Percentiles rank a stretch among this genome's conserved stretches.
Evolutionary conservation across 2,329 filamentous ascomycete genomes (phyloP).

Genomic region (Hypoxylon sp.): DNA sequence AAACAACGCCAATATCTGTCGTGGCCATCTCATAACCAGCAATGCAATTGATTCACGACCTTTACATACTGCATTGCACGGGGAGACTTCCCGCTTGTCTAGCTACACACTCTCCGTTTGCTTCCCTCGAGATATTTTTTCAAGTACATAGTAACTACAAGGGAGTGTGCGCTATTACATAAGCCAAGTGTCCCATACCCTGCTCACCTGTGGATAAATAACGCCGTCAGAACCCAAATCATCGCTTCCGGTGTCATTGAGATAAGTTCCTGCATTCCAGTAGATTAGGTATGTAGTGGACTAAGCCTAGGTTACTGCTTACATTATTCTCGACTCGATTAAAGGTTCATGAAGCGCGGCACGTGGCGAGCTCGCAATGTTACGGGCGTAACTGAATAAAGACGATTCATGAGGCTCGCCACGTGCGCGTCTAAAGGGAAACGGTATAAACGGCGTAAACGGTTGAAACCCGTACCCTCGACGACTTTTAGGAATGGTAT

Average conservation of each 20-base stretch:
- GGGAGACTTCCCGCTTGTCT: no score
- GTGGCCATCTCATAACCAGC: no score
- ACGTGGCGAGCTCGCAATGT: background rate
- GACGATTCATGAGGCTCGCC: background rate
- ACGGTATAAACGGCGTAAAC: no score
- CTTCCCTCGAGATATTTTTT: background rate
- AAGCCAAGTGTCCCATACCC: constrained; percentile 5
- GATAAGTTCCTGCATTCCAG: background rate
- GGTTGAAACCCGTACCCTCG: background rate
- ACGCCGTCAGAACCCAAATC: background rate
- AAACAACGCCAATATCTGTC: no score
- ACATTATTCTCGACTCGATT: background rate
- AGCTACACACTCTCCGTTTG: no score
- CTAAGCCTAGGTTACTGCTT: background rate
- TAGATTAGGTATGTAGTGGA: no score
- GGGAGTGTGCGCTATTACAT: constrained; percentile 1
- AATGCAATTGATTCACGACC: no score
- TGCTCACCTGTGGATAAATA: background rate
- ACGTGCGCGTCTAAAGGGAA: background rate
- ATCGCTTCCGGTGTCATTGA: background rate
- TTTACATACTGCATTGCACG: no score
- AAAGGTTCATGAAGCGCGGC: background rate
- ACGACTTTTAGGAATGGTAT: background rate
- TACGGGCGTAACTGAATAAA: background rate
- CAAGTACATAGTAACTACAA: background rate